Evolutionary conservation across 805 yeast species (phyloP).

Genomic region (Tetrapisispora nanseiensis): DNA sequence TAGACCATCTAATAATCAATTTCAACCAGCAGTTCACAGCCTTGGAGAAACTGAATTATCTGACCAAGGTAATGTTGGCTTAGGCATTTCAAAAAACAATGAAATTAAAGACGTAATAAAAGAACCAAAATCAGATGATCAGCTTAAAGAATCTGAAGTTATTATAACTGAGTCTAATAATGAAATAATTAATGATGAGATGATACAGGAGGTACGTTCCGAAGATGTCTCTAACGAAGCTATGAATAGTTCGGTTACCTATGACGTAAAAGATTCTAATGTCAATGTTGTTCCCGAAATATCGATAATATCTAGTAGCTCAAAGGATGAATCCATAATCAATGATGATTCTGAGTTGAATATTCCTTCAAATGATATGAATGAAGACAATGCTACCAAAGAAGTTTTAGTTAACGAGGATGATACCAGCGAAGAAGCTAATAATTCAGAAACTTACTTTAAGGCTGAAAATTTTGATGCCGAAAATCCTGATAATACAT

Average conservation of each 20-base stretch:
- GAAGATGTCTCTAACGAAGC: too few species aligned
- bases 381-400: background rate
- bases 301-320: background rate
- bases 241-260: too few species aligned
- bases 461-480: slow-evolving; percentile 70
- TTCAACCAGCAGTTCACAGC: background rate
- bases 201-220: too few species aligned
- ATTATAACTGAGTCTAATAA: too few species aligned
- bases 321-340: background rate
- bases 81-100: background rate
- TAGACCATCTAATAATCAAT: background rate
- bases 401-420: background rate
- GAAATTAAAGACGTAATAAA: slow-evolving; percentile 6
- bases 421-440: background rate
- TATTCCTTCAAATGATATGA: background rate
- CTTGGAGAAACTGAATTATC: background rate
- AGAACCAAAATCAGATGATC: slow-evolving; percentile 19
- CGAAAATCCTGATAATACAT: slow-evolving; percentile 79
- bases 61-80: background rate
- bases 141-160: background rate
- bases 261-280: too few species aligned
- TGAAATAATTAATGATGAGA: too few species aligned
- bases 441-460: slow-evolving; percentile 28
- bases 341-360: background rate
- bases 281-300: background rate